Conservation (phyloP, 495 filamentous ascomycete species). For the Aspergillus nidulans region DNA sequence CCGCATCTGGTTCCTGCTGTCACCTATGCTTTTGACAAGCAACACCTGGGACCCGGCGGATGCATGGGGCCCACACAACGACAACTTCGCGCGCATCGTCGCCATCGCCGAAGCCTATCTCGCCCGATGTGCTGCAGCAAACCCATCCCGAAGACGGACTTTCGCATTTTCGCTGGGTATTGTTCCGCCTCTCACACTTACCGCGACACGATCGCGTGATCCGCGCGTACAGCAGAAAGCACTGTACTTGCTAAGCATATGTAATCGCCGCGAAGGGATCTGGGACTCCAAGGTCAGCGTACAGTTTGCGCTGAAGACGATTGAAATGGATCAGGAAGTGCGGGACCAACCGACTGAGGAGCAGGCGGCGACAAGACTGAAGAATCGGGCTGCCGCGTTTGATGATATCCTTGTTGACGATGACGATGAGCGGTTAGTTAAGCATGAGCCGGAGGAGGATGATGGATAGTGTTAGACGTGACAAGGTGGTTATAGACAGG, state of each 20-base stretch:
- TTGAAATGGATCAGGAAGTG: background rate
- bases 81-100: background rate
- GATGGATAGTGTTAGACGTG: too few relatives aligned
- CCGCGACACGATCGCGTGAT: conserved; percentile 3
- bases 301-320: background rate
- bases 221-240: conserved; percentile 1
- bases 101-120: background rate
- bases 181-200: conserved; percentile 3
- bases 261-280: conserved; percentile 12
- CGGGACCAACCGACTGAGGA: background rate
- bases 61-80: conserved; percentile 4
- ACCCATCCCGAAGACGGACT: background rate
- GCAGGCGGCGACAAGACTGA: background rate
- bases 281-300: conserved; percentile 1
- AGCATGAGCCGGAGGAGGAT: background rate
- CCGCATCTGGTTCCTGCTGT: conserved; percentile 1
- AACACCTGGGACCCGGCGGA: conserved; percentile 6
- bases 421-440: background rate
- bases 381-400: background rate
- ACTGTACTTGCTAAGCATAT: background rate
- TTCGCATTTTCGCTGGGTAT: conserved; percentile 8
- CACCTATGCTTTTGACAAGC: background rate
- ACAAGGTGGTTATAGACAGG: too few relatives aligned
- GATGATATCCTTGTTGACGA: conserved; percentile 2
- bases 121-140: background rate